Conservation (phyloP, 129 eudicot genomes). For the Flaveria brownii region DNA sequence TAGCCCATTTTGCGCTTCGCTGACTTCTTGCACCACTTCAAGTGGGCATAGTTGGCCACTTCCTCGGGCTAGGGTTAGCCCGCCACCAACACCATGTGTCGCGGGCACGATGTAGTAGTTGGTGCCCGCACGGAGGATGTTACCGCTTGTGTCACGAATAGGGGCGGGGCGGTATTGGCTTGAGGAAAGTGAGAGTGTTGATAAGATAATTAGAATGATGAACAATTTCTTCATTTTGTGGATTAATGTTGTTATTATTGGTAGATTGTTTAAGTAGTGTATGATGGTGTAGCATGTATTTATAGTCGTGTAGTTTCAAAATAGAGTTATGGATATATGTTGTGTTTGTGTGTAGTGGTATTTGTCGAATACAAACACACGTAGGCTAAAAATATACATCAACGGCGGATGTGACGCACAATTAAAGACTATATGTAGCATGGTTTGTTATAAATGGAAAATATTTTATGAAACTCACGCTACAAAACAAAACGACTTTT, state of each 20-base stretch:
- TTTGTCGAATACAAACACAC: not conserved
- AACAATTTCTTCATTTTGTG: conserved; percentile 18
- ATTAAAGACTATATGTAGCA: conserved; percentile 5
- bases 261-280: not conserved
- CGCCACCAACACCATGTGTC: conserved; percentile 54
- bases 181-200: conserved; percentile 24
- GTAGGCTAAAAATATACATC: conserved; percentile 15
- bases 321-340: not conserved
- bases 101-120: conserved; percentile 59
- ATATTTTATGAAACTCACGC: not conserved
- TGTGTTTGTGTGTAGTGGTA: not conserved
- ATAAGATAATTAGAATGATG: conserved; percentile 28
- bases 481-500: too few relatives aligned
- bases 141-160: conserved; percentile 47
- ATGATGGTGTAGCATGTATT: conserved; percentile 15
- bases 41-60: conserved; percentile 27
- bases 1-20: conserved; percentile 16
- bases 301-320: not conserved
- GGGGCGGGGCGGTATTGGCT: conserved; percentile 30
- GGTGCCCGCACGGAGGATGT: conserved; percentile 33
- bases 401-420: not conserved
- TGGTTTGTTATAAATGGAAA: conserved; percentile 22
- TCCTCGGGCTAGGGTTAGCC: conserved; percentile 35
- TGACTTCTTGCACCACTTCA: conserved; percentile 41
- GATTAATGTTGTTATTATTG: not conserved